These are phyloP conservation scores for Candida pseudofarinosa DNA, from an alignment of 805 yeast genomes.

Conservation along the genomic window DNA sequence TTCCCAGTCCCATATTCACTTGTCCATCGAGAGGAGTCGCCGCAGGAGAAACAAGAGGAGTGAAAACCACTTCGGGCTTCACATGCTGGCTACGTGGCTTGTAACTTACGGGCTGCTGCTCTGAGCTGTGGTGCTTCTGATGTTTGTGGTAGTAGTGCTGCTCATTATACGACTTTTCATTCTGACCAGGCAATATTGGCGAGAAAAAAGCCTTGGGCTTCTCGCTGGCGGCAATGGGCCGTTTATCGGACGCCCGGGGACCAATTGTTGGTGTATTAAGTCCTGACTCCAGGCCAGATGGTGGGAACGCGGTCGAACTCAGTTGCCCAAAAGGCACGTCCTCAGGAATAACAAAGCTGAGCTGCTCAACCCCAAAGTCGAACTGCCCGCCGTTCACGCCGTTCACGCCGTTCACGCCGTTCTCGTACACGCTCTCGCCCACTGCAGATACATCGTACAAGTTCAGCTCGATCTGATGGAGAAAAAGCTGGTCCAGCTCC, in stretches of 20 bases:
- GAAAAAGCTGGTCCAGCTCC: slow-evolving; percentile 22
- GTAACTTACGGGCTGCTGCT: slow-evolving; percentile 10
- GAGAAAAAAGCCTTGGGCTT: slow-evolving; percentile 17
- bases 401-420: slow-evolving; percentile 1
- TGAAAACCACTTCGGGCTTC: slow-evolving; percentile 60
- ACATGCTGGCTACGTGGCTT: slow-evolving; percentile 29
- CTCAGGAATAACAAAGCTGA: slow-evolving; percentile 22
- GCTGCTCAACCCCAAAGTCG: slow-evolving; percentile 22
- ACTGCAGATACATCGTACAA: slow-evolving; percentile 12
- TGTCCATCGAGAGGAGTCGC: slow-evolving; percentile 56
- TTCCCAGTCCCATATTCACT: slow-evolving; percentile 16
- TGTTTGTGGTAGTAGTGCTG: slow-evolving; percentile 39
- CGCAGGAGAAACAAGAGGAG: slow-evolving; percentile 76
- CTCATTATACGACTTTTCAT: slow-evolving; percentile 37
- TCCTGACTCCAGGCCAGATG: slow-evolving; percentile 12
- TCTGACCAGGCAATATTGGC: slow-evolving; percentile 41
- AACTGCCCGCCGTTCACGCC: slow-evolving; percentile 10
- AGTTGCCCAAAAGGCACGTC: slow-evolving; percentile 9
- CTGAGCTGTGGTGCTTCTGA: slow-evolving; percentile 8
- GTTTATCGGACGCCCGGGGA: slow-evolving; percentile 10
- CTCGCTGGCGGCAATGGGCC: slow-evolving; percentile 1
- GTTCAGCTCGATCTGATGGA: slow-evolving; percentile 27
- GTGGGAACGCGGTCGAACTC: slow-evolving; percentile 25
- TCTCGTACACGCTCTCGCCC: background rate
- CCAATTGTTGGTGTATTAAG: slow-evolving; percentile 23